Evolutionary conservation across 805 yeast genomes (phyloP).

Genomic region (Isabelozyma gotoi): DNA sequence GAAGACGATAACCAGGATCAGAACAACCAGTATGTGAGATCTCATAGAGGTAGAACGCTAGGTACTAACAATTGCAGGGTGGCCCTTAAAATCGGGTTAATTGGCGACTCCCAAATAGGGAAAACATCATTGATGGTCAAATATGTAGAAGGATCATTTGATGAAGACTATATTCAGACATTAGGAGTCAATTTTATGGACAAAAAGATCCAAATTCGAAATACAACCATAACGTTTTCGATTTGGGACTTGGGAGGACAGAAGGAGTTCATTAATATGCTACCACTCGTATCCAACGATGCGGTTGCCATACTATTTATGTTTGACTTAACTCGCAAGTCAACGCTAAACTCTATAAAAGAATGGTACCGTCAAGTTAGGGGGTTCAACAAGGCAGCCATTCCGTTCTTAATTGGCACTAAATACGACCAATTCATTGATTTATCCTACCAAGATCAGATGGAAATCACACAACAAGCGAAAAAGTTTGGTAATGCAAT

Average conservation of each 20-base stretch:
- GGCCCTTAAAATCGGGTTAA: constrained; percentile 82
- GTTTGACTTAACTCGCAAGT: constrained; percentile 84
- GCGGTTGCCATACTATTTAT: constrained; percentile 88
- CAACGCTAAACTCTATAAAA: constrained; percentile 82
- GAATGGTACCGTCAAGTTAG: constrained; percentile 95
- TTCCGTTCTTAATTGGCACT: constrained; percentile 90
- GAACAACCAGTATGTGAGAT: constrained; percentile 35
- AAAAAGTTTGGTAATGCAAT: constrained; percentile 84
- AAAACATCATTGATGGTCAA: constrained; percentile 96
- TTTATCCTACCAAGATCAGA: constrained; percentile 75
- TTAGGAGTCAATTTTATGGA: constrained; percentile 95
- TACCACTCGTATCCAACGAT: constrained; percentile 87
- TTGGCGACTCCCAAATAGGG: constrained; percentile 96
- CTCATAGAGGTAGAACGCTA: background rate
- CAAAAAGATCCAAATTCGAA: constrained; percentile 76
- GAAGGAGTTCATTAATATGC: constrained; percentile 90
- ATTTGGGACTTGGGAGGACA: constrained; percentile 98
- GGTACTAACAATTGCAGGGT: constrained; percentile 40
- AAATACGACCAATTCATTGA: constrained; percentile 87
- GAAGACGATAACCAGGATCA: constrained; percentile 26
- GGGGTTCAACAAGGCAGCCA: constrained; percentile 85
- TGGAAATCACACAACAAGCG: constrained; percentile 79
- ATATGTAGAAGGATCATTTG: constrained; percentile 92
- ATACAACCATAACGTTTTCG: constrained; percentile 85
- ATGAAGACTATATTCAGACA: constrained; percentile 90